phyloP scores from a whole-genome alignment of 805 yeast genomes.

The Sporopachydermia lactativora region DNA sequence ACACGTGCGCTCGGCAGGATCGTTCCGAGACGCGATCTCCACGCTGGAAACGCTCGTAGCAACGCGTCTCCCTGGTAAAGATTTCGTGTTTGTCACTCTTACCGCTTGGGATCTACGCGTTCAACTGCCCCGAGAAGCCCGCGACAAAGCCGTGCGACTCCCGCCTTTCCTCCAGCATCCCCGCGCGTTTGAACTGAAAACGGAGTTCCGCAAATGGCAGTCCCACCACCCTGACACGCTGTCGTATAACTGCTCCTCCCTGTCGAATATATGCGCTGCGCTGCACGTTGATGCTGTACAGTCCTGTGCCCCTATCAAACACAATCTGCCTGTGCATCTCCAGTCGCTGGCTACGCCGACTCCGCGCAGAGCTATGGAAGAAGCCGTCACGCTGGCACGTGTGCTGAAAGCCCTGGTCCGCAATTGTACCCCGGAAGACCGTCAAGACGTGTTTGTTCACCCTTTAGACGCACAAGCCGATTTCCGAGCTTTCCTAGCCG shows the following conservation, averaged over 20 bases:
- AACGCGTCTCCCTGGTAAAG: conserved; percentile 26
- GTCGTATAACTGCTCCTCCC: conserved; percentile 16
- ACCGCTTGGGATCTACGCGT: conserved; percentile 64
- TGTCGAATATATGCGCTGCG: conserved; percentile 30
- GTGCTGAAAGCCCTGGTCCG: conserved; percentile 33
- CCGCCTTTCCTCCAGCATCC: conserved; percentile 71
- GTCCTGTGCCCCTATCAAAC: conserved; percentile 12
- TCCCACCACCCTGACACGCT: conserved; percentile 40
- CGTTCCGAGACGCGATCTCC: conserved; percentile 49
- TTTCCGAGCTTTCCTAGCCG: conserved; percentile 47
- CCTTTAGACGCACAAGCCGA: conserved; percentile 76
- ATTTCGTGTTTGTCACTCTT: conserved; percentile 53
- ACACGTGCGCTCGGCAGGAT: conserved; percentile 38
- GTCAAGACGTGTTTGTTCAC: conserved; percentile 41
- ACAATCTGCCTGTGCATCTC: conserved; percentile 12
- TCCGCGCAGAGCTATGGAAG: conserved; percentile 30
- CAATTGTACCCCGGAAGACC: conserved; percentile 32
- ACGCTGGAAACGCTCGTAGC: conserved; percentile 34
- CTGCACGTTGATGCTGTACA: conserved; percentile 25
- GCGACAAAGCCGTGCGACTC: conserved; percentile 56
- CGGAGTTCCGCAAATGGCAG: conserved; percentile 66
- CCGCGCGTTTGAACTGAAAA: conserved; percentile 57
- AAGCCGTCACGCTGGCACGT: conserved; percentile 30
- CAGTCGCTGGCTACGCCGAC: conserved; percentile 19
- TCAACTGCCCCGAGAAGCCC: conserved; percentile 65